phyloP scores from a whole-genome alignment of 176 grass and related monocot genomes.

The Eragrostis nindensis region DNA sequence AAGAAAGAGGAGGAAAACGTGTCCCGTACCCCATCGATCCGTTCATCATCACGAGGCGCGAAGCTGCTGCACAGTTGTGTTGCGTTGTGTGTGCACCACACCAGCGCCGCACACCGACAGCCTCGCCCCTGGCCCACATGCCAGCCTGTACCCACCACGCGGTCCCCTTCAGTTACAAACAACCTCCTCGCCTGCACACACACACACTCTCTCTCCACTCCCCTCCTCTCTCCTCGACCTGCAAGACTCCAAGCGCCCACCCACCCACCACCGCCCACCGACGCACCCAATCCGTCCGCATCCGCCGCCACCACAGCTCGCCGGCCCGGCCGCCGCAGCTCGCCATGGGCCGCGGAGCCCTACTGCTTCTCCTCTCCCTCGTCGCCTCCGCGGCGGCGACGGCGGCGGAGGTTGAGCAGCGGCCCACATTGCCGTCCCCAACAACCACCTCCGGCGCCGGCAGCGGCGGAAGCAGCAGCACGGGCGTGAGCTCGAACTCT shows the following conservation, averaged over 20 bases:
- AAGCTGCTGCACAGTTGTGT: too few relatives aligned
- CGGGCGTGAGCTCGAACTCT: slow-evolving; percentile 79
- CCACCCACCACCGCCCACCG: background rate
- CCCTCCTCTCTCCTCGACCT: background rate
- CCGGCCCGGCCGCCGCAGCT: background rate
- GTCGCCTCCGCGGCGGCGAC: background rate
- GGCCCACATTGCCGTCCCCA: slow-evolving; percentile 49
- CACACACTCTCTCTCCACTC: background rate
- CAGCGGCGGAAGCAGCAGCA: background rate
- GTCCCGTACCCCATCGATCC: background rate
- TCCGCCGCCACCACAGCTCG: background rate
- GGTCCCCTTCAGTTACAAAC: slow-evolving; percentile 29
- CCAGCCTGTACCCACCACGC: slow-evolving; percentile 33
- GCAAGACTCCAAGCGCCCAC: background rate
- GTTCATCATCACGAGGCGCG: too few relatives aligned
- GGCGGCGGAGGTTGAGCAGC: background rate
- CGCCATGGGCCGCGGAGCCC: slow-evolving; percentile 32
- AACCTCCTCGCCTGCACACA: background rate
- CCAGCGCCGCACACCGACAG: slow-evolving; percentile 20
- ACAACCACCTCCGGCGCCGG: background rate
- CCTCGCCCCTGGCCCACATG: background rate
- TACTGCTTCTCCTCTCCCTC: background rate
- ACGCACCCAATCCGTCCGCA: background rate
- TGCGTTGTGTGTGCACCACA: too few relatives aligned
- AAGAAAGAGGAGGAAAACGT: background rate